A percentile compares a stretch with the other conserved stretches of the same genome.
Evolutionary conservation across 1,284 basidiomycete species (phyloP).

Genomic region (Ceraceosorus bombacis): DNA sequence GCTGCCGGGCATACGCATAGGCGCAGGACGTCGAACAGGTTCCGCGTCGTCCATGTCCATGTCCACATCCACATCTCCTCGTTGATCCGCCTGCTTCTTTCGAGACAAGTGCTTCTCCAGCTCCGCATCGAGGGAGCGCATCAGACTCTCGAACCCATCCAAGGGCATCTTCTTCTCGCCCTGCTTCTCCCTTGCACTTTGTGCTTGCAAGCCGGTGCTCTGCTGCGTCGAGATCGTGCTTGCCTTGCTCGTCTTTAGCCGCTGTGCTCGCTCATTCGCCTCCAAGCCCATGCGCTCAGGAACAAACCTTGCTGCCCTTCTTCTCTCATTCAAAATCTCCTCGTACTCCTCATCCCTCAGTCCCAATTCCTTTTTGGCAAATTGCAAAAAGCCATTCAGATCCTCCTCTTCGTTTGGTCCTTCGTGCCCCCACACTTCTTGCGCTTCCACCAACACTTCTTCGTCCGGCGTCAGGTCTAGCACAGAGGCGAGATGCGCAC

Average conservation of each 20-base stretch:
- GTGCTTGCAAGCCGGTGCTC: not conserved
- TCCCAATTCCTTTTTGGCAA: conserved; percentile 26
- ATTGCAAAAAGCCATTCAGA: conserved; percentile 24
- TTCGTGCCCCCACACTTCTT: conserved; percentile 13
- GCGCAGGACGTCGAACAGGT: too few relatives aligned
- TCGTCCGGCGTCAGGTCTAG: conserved; percentile 18
- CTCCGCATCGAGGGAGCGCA: conserved; percentile 6
- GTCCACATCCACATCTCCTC: too few relatives aligned
- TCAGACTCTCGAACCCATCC: conserved; percentile 3
- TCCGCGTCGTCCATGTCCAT: too few relatives aligned
- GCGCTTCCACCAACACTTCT: conserved; percentile 7
- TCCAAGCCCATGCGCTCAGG: conserved; percentile 5
- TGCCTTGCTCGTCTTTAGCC: not conserved
- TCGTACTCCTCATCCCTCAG: conserved; percentile 26
- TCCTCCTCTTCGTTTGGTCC: conserved; percentile 16
- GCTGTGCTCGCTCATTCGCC: not conserved
- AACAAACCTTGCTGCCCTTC: conserved; percentile 19
- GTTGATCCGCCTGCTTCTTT: not conserved
- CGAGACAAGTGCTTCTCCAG: conserved; percentile 2
- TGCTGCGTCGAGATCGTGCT: not conserved
- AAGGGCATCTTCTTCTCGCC: conserved; percentile 1
- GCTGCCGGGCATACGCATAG: too few relatives aligned
- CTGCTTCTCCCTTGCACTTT: not conserved
- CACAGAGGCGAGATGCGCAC: conserved; percentile 7
- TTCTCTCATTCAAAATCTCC: conserved; percentile 22